Percentiles rank a stretch among this genome's conserved stretches.
phyloP scores from a whole-genome alignment of 176 grass and related monocot species.

The Oropetium thomaeum region DNA sequence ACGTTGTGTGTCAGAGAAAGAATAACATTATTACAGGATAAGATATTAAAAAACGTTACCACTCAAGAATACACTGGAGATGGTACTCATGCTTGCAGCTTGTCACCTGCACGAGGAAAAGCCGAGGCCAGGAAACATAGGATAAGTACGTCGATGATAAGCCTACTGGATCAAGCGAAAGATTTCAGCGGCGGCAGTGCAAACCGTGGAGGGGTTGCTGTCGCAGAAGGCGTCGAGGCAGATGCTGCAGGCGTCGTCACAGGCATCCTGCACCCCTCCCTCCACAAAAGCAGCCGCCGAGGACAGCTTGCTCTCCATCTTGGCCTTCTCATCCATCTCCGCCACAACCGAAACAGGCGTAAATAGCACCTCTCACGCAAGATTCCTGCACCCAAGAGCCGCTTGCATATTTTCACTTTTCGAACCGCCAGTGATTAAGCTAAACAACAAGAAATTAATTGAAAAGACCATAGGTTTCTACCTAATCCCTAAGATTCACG shows the following conservation, averaged over 20 bases:
- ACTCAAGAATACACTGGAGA: slow-evolving; percentile 96
- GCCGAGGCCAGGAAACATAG: not conserved
- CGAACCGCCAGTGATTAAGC: not conserved
- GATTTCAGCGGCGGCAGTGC: not conserved
- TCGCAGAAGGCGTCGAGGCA: slow-evolving; percentile 94
- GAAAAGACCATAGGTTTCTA: not conserved
- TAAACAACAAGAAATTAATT: not conserved
- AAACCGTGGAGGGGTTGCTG: slow-evolving; percentile 87
- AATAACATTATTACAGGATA: not conserved
- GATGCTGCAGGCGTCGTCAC: slow-evolving; percentile 95
- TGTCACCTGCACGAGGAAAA: slow-evolving; percentile 53
- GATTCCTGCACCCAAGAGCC: slow-evolving; percentile 5
- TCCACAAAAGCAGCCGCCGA: slow-evolving; percentile 89
- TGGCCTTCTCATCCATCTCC: slow-evolving; percentile 68
- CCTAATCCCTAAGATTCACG: not conserved
- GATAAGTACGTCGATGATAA: not conserved
- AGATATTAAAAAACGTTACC: slow-evolving; percentile 40
- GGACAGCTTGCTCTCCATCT: slow-evolving; percentile 73
- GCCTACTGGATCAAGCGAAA: slow-evolving; percentile 10
- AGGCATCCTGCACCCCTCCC: slow-evolving; percentile 90
- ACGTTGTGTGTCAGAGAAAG: not conserved
- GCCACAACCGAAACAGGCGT: not conserved
- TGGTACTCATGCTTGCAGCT: slow-evolving; percentile 92
- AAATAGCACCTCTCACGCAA: not conserved
- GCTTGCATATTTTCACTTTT: not conserved